Conservation (phyloP, 306 rosid species). For the Vigna hirtella region DNA sequence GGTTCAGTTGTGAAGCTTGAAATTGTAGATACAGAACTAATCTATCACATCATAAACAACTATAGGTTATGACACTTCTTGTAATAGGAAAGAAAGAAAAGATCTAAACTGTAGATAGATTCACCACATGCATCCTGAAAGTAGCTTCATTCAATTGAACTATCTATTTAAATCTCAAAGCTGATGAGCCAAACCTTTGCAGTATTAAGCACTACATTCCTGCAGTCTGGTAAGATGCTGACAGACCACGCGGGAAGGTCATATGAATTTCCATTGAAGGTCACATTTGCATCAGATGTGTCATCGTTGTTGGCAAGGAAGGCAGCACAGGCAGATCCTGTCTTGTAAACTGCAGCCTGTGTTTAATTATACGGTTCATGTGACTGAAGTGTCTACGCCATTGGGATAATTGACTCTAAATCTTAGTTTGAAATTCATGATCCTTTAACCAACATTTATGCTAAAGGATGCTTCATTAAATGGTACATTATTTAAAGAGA, state of each 20-base stretch:
- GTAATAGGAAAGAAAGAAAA: constrained; percentile 26
- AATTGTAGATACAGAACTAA: constrained; percentile 65
- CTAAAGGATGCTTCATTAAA: background rate
- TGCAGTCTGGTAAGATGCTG: constrained; percentile 97
- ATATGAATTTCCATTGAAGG: constrained; percentile 79
- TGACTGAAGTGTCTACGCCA: background rate
- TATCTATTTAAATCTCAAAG: constrained; percentile 24
- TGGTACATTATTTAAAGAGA: constrained; percentile 9
- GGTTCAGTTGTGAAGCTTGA: constrained; percentile 69
- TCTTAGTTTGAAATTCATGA: background rate
- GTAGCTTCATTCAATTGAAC: background rate
- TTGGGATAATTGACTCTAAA: background rate
- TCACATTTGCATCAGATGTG: constrained; percentile 67
- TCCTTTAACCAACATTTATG: background rate
- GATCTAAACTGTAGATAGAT: background rate
- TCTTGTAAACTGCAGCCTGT: constrained; percentile 81
- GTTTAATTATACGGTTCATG: constrained; percentile 10
- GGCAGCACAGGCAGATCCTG: constrained; percentile 75
- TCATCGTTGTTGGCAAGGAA: constrained; percentile 77
- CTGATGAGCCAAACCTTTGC: constrained; percentile 76
- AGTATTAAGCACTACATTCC: constrained; percentile 81
- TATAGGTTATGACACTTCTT: constrained; percentile 18
- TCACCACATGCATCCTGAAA: background rate
- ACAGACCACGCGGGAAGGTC: constrained; percentile 94
- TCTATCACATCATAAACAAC: constrained; percentile 56